Conservation (phyloP, 2,329 filamentous ascomycete species). For the Botrytis hyacinthi region DNA sequence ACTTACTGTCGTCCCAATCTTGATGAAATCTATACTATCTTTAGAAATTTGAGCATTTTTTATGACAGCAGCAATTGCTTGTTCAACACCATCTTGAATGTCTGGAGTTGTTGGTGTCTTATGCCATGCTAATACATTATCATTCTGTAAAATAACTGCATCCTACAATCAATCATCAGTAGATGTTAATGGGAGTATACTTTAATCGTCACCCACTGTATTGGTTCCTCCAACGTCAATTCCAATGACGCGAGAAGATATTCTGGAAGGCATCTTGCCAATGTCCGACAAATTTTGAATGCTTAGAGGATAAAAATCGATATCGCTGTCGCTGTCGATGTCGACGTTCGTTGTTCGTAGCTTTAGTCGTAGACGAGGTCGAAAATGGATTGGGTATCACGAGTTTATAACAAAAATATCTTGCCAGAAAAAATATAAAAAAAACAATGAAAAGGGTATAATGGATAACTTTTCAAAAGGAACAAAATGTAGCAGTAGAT, state of each 20-base stretch:
- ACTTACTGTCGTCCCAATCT: slow-evolving; percentile 44
- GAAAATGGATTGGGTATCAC: background rate
- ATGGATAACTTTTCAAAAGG: background rate
- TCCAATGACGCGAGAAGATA: slow-evolving; percentile 34
- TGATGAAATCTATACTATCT: slow-evolving; percentile 46
- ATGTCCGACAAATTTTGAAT: background rate
- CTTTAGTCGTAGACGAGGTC: background rate
- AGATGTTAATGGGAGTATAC: background rate
- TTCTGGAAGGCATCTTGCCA: slow-evolving; percentile 28
- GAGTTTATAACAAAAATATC: background rate
- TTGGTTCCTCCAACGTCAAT: slow-evolving; percentile 62
- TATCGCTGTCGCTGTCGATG: background rate
- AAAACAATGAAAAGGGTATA: background rate
- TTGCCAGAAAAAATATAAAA: background rate
- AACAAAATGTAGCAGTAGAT: background rate
- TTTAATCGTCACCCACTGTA: slow-evolving; percentile 37
- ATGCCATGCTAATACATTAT: slow-evolving; percentile 42
- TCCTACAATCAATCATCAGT: slow-evolving; percentile 21
- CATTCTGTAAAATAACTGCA: slow-evolving; percentile 32
- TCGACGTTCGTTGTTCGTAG: background rate
- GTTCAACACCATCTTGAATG: slow-evolving; percentile 49
- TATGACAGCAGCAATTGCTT: slow-evolving; percentile 47
- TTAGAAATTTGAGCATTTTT: slow-evolving; percentile 41
- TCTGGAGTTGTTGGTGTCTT: slow-evolving; percentile 52
- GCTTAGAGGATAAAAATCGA: background rate